phyloP scores from a whole-genome alignment of 441 rosid species.

The Erodium moschatum region DNA sequence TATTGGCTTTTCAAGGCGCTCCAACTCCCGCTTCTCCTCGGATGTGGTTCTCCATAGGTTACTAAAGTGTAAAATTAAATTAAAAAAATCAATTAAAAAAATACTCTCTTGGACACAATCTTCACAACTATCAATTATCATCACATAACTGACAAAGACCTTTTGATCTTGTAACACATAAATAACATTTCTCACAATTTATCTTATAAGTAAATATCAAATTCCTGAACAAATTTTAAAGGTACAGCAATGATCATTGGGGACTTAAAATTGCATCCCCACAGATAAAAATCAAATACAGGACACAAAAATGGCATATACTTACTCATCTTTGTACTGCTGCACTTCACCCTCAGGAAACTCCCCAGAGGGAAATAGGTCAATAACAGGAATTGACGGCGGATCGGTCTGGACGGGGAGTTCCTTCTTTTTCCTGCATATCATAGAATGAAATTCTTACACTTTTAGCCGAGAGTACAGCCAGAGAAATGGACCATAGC shows the following conservation, averaged over 20 bases:
- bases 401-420: slow-evolving; percentile 67
- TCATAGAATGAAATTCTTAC: slow-evolving; percentile 14
- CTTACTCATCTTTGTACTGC: slow-evolving; percentile 88
- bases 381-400: slow-evolving; percentile 62
- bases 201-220: neutral
- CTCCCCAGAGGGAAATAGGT: slow-evolving; percentile 79
- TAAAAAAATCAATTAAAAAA: neutral
- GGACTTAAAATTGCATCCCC: neutral
- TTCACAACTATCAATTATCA: neutral
- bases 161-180: neutral
- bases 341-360: slow-evolving; percentile 98
- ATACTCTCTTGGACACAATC: neutral
- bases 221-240: neutral
- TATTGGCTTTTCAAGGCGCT: slow-evolving; percentile 72
- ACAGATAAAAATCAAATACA: neutral
- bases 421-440: slow-evolving; percentile 76
- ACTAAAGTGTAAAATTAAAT: slow-evolving; percentile 25
- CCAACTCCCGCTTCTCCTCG: slow-evolving; percentile 89
- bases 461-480: slow-evolving; percentile 2
- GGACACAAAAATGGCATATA: slow-evolving; percentile 14
- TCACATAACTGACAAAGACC: neutral
- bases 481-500: neutral
- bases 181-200: neutral
- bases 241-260: neutral
- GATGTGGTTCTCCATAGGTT: slow-evolving; percentile 92